These are phyloP conservation scores for Setomelanomma holmii DNA, from an alignment of 2,329 filamentous ascomycete species.

Conservation along the genomic window DNA sequence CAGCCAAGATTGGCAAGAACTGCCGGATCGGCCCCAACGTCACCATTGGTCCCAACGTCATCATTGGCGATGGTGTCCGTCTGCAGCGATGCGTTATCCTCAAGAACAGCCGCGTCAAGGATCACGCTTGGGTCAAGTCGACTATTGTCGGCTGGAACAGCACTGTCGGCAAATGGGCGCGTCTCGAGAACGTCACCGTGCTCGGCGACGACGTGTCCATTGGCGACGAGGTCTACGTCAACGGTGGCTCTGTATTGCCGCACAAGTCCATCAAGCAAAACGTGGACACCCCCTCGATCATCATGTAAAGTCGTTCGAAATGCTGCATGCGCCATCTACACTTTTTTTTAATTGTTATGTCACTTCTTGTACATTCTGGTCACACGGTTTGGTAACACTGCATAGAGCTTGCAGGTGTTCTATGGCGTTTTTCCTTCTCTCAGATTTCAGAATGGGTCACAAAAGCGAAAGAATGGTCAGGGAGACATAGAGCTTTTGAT, in stretches of 20 bases:
- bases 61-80: slow-evolving; percentile 91
- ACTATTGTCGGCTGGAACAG: slow-evolving; percentile 99
- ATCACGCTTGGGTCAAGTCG: slow-evolving; percentile 98
- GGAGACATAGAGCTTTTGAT: slow-evolving; percentile 13
- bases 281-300: slow-evolving; percentile 70
- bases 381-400: slow-evolving; percentile 21
- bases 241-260: slow-evolving; percentile 91
- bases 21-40: slow-evolving; percentile 98
- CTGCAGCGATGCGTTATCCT: slow-evolving; percentile 92
- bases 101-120: slow-evolving; percentile 91
- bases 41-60: slow-evolving; percentile 90
- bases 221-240: slow-evolving; percentile 98
- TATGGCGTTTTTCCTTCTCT: slow-evolving; percentile 14
- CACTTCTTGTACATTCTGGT: slow-evolving; percentile 44
- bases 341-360: slow-evolving; percentile 37
- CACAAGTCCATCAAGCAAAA: slow-evolving; percentile 99
- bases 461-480: slow-evolving; percentile 20
- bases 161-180: slow-evolving; percentile 92
- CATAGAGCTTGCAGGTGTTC: slow-evolving; percentile 15
- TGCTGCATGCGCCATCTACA: slow-evolving; percentile 16
- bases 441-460: slow-evolving; percentile 17
- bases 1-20: slow-evolving; percentile 96
- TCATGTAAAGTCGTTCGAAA: slow-evolving; percentile 51
- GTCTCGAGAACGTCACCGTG: slow-evolving; percentile 97
- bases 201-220: slow-evolving; percentile 97